Percentiles rank a stretch among this genome's conserved stretches.
Conservation (phyloP, 2,329 filamentous ascomycete genomes). For the Claviceps quebecensis region DNA sequence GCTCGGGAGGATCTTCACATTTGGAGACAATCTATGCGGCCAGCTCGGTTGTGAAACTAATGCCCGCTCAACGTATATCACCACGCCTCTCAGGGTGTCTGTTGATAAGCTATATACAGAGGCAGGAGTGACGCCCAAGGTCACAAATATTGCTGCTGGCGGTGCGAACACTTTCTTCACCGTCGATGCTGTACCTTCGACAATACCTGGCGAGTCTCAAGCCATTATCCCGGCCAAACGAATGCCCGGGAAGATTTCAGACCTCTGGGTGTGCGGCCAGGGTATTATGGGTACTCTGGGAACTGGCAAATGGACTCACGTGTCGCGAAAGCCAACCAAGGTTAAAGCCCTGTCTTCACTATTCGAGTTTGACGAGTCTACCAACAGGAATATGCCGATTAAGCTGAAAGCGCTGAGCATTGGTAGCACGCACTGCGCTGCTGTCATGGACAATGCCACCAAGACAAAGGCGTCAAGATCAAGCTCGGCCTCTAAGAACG, state of each 20-base stretch:
- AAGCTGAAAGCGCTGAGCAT: slow-evolving; percentile 58
- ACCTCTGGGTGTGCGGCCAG: slow-evolving; percentile 77
- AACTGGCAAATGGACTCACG: slow-evolving; percentile 78
- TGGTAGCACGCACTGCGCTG: slow-evolving; percentile 68
- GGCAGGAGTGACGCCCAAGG: slow-evolving; percentile 46
- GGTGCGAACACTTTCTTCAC: slow-evolving; percentile 80
- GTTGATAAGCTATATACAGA: slow-evolving; percentile 59
- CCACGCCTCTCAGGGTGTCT: slow-evolving; percentile 57
- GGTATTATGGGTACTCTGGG: slow-evolving; percentile 76
- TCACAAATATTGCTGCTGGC: slow-evolving; percentile 71
- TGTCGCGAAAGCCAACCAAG: slow-evolving; percentile 63
- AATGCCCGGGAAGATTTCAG: slow-evolving; percentile 25
- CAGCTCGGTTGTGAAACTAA: slow-evolving; percentile 74
- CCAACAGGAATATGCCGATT: slow-evolving; percentile 59
- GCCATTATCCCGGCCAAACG: slow-evolving; percentile 17
- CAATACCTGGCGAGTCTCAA: slow-evolving; percentile 7
- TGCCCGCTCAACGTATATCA: slow-evolving; percentile 44
- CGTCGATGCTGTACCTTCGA: slow-evolving; percentile 55
- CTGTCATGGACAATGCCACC: slow-evolving; percentile 71
- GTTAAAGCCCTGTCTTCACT: slow-evolving; percentile 72
- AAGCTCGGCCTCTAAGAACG: slow-evolving; percentile 40
- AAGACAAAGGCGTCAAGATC: slow-evolving; percentile 44
- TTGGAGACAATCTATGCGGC: slow-evolving; percentile 84
- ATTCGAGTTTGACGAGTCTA: slow-evolving; percentile 72
- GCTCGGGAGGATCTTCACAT: slow-evolving; percentile 66